Conservation (phyloP, 2,329 filamentous ascomycete species). For the Monilinia aucupariae region DNA sequence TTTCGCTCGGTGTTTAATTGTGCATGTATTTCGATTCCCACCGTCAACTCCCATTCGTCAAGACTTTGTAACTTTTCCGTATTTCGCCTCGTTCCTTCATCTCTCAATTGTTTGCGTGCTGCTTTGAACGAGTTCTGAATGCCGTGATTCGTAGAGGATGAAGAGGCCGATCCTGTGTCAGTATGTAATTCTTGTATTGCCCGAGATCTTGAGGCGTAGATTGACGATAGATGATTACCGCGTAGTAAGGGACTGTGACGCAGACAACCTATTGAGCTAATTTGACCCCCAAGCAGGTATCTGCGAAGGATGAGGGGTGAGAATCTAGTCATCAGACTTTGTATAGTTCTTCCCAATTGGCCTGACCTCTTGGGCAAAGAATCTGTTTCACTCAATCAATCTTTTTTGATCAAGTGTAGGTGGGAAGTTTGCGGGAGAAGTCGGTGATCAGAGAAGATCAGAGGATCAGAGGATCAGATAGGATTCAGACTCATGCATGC, state of each 20-base stretch:
- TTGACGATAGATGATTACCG: constrained; percentile 10
- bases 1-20: constrained; percentile 87
- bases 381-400: neutral
- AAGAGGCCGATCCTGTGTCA: constrained; percentile 13
- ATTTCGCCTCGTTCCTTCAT: constrained; percentile 53
- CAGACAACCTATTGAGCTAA: constrained; percentile 30
- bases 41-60: constrained; percentile 78
- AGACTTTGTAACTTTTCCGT: constrained; percentile 42
- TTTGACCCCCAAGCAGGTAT: constrained; percentile 32
- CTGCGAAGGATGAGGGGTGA: constrained; percentile 28
- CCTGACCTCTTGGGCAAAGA: neutral
- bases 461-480: constrained; percentile 10
- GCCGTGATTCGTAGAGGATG: neutral
- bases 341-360: constrained; percentile 1
- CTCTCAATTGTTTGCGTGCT: constrained; percentile 63
- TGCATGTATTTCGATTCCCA: constrained; percentile 95
- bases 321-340: constrained; percentile 30
- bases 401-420: neutral
- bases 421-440: neutral
- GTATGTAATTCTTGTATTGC: constrained; percentile 20
- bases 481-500: constrained; percentile 18
- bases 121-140: constrained; percentile 42
- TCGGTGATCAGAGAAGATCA: too few relatives aligned
- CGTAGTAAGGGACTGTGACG: constrained; percentile 17
- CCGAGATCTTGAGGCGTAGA: constrained; percentile 21